Percentiles rank a stretch among this genome's conserved stretches.
Evolutionary conservation across 768 basidiomycete species (phyloP).

Genomic region (Suillus subluteus): DNA sequence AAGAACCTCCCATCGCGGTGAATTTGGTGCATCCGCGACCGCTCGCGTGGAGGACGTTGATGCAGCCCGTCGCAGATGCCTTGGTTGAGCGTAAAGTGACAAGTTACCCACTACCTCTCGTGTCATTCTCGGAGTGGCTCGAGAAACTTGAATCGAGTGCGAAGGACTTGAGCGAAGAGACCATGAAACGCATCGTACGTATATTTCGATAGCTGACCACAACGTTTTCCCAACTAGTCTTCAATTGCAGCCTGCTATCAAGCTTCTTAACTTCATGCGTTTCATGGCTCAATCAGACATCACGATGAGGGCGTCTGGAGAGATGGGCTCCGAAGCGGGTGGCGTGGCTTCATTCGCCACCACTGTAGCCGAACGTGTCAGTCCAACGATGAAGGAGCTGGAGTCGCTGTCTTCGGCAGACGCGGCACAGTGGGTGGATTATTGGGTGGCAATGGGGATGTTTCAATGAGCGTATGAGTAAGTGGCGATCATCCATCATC

Average conservation of each 20-base stretch:
- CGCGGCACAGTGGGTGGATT: conserved; percentile 36
- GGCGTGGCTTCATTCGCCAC: conserved; percentile 25
- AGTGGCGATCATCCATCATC: neutral
- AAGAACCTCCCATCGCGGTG: conserved; percentile 16
- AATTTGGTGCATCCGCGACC: conserved; percentile 32
- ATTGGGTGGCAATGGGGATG: conserved; percentile 35
- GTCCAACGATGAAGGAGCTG: conserved; percentile 32
- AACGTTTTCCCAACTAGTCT: neutral
- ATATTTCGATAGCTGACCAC: neutral
- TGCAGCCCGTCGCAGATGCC: conserved; percentile 21
- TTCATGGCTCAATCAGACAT: conserved; percentile 21
- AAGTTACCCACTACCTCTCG: conserved; percentile 24
- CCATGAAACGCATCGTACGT: conserved; percentile 31
- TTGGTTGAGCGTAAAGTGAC: conserved; percentile 9
- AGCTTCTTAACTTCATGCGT: conserved; percentile 32
- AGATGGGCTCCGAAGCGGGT: conserved; percentile 6
- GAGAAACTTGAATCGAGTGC: conserved; percentile 19
- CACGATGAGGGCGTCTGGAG: conserved; percentile 6
- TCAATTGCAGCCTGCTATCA: conserved; percentile 31
- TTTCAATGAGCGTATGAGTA: neutral
- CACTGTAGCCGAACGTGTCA: conserved; percentile 29
- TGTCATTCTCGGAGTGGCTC: conserved; percentile 34
- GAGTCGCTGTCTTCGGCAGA: conserved; percentile 24
- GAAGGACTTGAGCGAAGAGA: conserved; percentile 20
- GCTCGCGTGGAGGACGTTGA: conserved; percentile 18